Base-by-base conservation (phyloP, 331 rosid species). In the Acacia concinna region DNA sequence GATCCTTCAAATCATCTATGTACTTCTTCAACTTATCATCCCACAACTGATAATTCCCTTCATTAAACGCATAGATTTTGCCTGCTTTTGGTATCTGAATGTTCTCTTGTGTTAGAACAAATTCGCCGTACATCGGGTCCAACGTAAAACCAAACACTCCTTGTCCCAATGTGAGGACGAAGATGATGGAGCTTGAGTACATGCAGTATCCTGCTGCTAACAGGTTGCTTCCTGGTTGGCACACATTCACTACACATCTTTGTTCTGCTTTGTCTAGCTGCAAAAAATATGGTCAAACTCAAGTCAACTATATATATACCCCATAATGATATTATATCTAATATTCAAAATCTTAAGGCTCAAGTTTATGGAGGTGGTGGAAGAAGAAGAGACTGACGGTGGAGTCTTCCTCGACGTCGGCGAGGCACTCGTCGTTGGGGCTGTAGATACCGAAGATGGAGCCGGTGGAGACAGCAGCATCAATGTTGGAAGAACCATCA, bases 191-290 rank as follows among this genome's bases (percentile, higher is more conserved):
- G 85, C 99, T 96, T 0, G 99, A 93, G 76, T 95, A 93, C 91
- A 95, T 92, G 89, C 99, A 95, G 87, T 95, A 95, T n/a, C 99
- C 99, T 31, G 99, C 93, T 34, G 97, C 96, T 17, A 95, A 91
- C n/a, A 95, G 86, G 88, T 95, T 95, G 89, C 86, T 95, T 62
- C 99, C 99, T 3, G 98, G 99, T 77, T 95, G 99, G 78, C 99
- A 95, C 76, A 91, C 99, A 67, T 79, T 95, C 86, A 93, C 92
- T 27, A 95, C 32, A 44, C 99, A 95, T 71, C 84, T 91, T 76
- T 93, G 88, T 81, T 81, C 85, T 76, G 77, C 72, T 43, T 74
- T 77, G 84, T 43, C 98, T 35, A 96, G 97, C 99, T 96, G 86
- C 87, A 80, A 80, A 41, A 9, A n/a, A n/a, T n/a, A 21, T n/a